Evolutionary conservation across 208 protist species (phyloP), one percentile per base, ranked within the genome.

Genomic region (Wallacemonas rigidus): DNA sequence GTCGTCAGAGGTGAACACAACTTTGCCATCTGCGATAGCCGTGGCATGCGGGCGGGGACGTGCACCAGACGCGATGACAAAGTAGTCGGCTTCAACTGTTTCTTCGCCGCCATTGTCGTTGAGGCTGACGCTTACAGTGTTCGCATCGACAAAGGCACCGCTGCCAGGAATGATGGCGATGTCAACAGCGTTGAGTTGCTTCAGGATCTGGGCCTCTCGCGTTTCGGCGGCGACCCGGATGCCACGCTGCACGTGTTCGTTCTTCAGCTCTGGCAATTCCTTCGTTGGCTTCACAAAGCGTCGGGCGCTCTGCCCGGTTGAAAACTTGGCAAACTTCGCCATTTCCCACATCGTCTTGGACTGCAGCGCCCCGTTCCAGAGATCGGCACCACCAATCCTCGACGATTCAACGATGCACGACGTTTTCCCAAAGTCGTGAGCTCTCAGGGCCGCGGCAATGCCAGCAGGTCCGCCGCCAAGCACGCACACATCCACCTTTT

Each of bases 261-360:
- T 77, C 35, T 87, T 81, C 55, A 94, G 77, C 2, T 75, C 45
- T 0, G 90, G 91, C 43, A 92, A 68, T n/a, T 86, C 70, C 17
- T 77, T 70, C 12, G 77, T 67, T 3, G 72, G 60, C 36, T 86
- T 90, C 67, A 94, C 72, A 54, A 92, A 89, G 11, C 88, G 87
- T 55, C 76, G 50, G 1, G 85, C 78, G 7, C 80, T 82, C 8
- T 81, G 56, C 9, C 83, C 85, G 54, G 76, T 76, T 45, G 90
- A 77, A 35, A 89, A 72, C 15, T 81, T 79, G 35, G 83, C 79
- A 60, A 94, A 93, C 58, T 95, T 95, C 2, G 93, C 80, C 89
- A 97, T 93, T 78, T 97, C 89, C 91, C 93, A 97, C 26, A 96
- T 71, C 6, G 90, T 96, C 55, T 97, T 97, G 3, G 89, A 95